These are phyloP conservation scores for Pisolithus thermaeus DNA, from an alignment of 1,284 basidiomycete genomes.

Conservation along the genomic window DNA sequence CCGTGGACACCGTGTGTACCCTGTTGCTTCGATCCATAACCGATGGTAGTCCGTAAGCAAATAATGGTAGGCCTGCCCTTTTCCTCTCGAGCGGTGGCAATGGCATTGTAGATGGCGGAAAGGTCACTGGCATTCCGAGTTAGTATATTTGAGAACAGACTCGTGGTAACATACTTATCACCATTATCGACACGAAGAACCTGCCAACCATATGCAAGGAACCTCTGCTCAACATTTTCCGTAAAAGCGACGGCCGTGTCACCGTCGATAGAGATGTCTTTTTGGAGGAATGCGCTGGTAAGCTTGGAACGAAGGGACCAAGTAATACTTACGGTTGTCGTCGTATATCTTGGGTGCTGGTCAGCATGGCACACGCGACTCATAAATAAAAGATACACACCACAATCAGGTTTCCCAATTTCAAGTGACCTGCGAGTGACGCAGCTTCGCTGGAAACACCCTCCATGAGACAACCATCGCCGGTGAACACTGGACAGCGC, in stretches of 20 bases:
- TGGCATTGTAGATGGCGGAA: constrained; percentile 73
- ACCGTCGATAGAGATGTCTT: constrained; percentile 95
- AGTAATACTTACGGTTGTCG: constrained; percentile 65
- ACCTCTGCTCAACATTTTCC: constrained; percentile 86
- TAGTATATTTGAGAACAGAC: constrained; percentile 1
- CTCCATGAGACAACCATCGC: constrained; percentile 96
- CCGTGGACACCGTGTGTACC: constrained; percentile 94
- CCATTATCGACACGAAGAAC: constrained; percentile 82
- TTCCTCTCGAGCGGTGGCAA: constrained; percentile 71
- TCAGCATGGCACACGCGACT: constrained; percentile 9
- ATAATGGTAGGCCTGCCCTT: constrained; percentile 86
- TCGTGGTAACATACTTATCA: constrained; percentile 53
- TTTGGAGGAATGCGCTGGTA: constrained; percentile 13
- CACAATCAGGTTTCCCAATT: constrained; percentile 89
- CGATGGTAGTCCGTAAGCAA: constrained; percentile 85
- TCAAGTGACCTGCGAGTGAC: constrained; percentile 88
- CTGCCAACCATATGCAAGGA: constrained; percentile 91
- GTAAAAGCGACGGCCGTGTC: constrained; percentile 91
- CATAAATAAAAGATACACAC: constrained; percentile 39
- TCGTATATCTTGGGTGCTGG: constrained; percentile 65
- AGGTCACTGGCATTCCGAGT: constrained; percentile 54
- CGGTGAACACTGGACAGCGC: constrained; percentile 64
- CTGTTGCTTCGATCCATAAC: constrained; percentile 88
- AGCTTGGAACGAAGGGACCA: constrained; percentile 2
- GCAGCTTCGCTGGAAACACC: constrained; percentile 89